Evolutionary conservation across 768 basidiomycete genomes (phyloP).

Genomic region (Kwoniella dejecticola): DNA sequence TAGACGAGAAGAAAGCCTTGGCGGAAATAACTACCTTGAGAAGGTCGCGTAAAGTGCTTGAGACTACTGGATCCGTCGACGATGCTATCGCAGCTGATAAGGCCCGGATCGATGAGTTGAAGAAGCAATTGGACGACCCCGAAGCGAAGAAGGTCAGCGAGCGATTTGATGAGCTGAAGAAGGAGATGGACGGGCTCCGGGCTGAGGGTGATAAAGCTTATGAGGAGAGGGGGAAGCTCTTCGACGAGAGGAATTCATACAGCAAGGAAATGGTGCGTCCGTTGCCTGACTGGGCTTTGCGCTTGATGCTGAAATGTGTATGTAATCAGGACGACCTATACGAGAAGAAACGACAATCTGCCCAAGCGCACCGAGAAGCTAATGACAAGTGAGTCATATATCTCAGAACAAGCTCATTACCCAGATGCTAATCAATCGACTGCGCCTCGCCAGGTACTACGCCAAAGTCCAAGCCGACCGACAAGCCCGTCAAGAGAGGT

Average conservation of each 20-base stretch:
- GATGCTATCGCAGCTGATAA: conserved; percentile 79
- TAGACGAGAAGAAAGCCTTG: conserved; percentile 93
- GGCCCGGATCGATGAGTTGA: conserved; percentile 71
- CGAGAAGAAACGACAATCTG: conserved; percentile 73
- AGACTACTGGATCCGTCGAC: conserved; percentile 77
- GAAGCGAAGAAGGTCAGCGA: conserved; percentile 78
- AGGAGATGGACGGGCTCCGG: conserved; percentile 82
- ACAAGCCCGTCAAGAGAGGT: conserved; percentile 81
- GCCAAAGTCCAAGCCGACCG: conserved; percentile 56
- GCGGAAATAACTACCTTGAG: conserved; percentile 76
- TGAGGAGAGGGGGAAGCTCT: conserved; percentile 75
- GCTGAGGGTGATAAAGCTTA: conserved; percentile 82
- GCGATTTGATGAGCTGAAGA: conserved; percentile 76
- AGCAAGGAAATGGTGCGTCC: conserved; percentile 59
- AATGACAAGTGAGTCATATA: conserved; percentile 75
- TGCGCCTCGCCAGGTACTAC: conserved; percentile 44
- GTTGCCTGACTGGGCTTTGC: too few relatives aligned
- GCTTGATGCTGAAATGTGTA: too few relatives aligned
- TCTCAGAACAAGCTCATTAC: too few relatives aligned
- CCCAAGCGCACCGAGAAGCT: conserved; percentile 71
- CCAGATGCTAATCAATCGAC: too few relatives aligned
- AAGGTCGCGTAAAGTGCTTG: conserved; percentile 72
- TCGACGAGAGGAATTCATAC: conserved; percentile 78
- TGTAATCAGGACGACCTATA: conserved; percentile 73
- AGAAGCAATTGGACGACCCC: conserved; percentile 85